A percentile compares a stretch with the other conserved stretches of the same genome.
Evolutionary conservation across 768 basidiomycete species (phyloP).

Genomic region (Strobilomyces confusus): DNA sequence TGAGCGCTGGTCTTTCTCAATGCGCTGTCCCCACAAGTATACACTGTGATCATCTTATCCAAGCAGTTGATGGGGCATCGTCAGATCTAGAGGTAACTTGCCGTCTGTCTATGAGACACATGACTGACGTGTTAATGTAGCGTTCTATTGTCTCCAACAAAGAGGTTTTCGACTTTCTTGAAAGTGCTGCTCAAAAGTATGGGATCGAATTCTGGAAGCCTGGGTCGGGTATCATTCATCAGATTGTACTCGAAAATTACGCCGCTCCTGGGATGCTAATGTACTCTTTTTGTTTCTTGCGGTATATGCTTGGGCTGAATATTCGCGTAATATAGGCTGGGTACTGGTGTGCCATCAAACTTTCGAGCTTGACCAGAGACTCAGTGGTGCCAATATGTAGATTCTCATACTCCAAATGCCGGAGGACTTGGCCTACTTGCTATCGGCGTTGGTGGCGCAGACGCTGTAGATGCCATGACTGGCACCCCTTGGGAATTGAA

Average conservation of each 20-base stretch:
- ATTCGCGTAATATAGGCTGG: conserved; percentile 51
- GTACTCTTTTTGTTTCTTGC: conserved; percentile 38
- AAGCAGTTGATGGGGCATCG: conserved; percentile 85
- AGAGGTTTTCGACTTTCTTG: conserved; percentile 96
- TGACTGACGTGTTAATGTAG: conserved; percentile 34
- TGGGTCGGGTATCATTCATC: conserved; percentile 89
- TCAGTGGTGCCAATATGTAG: conserved; percentile 35
- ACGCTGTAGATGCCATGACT: conserved; percentile 97
- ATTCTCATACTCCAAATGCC: conserved; percentile 98
- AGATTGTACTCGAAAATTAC: conserved; percentile 97
- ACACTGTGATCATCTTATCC: conserved; percentile 97
- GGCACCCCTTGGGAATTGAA: conserved; percentile 98
- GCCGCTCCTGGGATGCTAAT: conserved; percentile 94
- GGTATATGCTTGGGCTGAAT: background rate
- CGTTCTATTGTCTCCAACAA: conserved; percentile 83
- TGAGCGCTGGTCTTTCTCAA: conserved; percentile 85
- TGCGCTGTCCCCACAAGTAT: conserved; percentile 89
- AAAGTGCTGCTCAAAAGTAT: conserved; percentile 86
- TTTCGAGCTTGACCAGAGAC: background rate
- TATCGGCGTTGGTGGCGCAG: conserved; percentile 98
- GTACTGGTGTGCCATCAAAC: conserved; percentile 56
- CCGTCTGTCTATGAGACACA: background rate
- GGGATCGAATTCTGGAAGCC: conserved; percentile 99
- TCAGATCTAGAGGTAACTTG: conserved; percentile 70
- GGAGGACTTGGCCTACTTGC: conserved; percentile 95